Evolutionary conservation across 2,329 filamentous ascomycete species (phyloP), one percentile per base, ranked within the genome.

Genomic region (Trichothecium roseum): DNA sequence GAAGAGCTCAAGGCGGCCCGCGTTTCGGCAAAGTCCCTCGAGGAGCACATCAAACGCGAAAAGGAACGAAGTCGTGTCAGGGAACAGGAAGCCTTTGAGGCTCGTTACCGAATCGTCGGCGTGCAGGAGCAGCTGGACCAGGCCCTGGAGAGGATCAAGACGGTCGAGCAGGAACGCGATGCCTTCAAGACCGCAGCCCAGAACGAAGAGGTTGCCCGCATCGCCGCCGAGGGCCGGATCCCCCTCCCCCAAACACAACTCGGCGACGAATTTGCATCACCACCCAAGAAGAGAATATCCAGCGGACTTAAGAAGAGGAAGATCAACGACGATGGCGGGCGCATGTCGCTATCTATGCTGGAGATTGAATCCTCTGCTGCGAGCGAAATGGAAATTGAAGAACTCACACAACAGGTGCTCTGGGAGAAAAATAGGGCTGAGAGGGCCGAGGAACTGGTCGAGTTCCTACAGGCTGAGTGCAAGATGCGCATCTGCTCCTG

Each of bases 391-490:
- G 73, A 77, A 45, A 68, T 77, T 24, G 72, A 77, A 30, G 69
- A 76, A 45, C 56, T 77, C 28, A 62, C 60, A 1, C 59, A 59
- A 5, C 57, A 72, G 36, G 63, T 71, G 49, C 60, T 68, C 38
- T 77, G 72, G 69, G 72, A 74, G 55, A 62, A 72, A 59, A 70
- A 74, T 50, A 67, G 79, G 37, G 78, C 81, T 8, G 69, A 81
- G 42, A 72, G 80, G 7, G 80, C 82, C 0, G 67, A 81, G 42
- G 82, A 86, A 40, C 74, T 82, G 49, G 67, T 86, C 32, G 80
- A 87, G 22, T 88, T 85, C 55, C 64, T 88, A 52, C 74, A 84
- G 50, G 71, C 81, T 37, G 83, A 89, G 53, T 86, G 81, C 53
- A 68, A 75, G 34, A 69, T 87, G 43, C 68, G 71, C 32, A 76